Conservation (phyloP, 805 yeast species). For the Candida incommunis region DNA sequence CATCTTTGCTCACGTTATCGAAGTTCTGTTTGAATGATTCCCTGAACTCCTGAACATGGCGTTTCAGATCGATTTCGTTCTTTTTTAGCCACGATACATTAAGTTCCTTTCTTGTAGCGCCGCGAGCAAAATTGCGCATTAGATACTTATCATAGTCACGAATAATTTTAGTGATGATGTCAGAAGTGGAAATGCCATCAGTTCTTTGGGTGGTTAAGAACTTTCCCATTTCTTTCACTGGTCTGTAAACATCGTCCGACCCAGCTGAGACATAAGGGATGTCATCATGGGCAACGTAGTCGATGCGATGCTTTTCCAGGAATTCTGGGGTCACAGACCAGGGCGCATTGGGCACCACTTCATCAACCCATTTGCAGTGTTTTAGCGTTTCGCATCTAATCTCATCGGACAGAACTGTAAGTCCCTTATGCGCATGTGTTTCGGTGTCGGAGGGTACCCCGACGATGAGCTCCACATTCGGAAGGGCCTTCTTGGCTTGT, state of each 20-base stretch:
- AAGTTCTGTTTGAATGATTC: constrained; percentile 65
- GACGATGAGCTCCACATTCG: constrained; percentile 71
- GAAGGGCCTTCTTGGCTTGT: constrained; percentile 86
- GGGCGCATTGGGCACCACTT: constrained; percentile 87
- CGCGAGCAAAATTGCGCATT: constrained; percentile 94
- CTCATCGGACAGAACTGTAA: constrained; percentile 77
- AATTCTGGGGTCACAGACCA: constrained; percentile 88
- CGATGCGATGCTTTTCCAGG: constrained; percentile 64
- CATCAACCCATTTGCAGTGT: constrained; percentile 97
- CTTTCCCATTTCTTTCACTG: constrained; percentile 81
- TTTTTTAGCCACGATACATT: constrained; percentile 96
- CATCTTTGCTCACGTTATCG: constrained; percentile 60
- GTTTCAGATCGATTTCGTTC: constrained; percentile 87
- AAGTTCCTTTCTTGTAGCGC: constrained; percentile 90
- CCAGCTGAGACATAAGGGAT: constrained; percentile 86
- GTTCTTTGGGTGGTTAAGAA: constrained; percentile 92
- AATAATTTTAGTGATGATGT: constrained; percentile 87
- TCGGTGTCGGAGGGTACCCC: constrained; percentile 86
- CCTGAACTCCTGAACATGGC: constrained; percentile 78
- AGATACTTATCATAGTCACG: constrained; percentile 92
- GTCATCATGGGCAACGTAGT: constrained; percentile 97
- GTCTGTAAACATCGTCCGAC: constrained; percentile 81
- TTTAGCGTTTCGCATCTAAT: constrained; percentile 84
- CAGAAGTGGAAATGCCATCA: constrained; percentile 91
- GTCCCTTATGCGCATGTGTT: constrained; percentile 84